Evolutionary conservation across 2,329 filamentous ascomycete genomes (phyloP).

Genomic region (Penicillium sclerotigenum): DNA sequence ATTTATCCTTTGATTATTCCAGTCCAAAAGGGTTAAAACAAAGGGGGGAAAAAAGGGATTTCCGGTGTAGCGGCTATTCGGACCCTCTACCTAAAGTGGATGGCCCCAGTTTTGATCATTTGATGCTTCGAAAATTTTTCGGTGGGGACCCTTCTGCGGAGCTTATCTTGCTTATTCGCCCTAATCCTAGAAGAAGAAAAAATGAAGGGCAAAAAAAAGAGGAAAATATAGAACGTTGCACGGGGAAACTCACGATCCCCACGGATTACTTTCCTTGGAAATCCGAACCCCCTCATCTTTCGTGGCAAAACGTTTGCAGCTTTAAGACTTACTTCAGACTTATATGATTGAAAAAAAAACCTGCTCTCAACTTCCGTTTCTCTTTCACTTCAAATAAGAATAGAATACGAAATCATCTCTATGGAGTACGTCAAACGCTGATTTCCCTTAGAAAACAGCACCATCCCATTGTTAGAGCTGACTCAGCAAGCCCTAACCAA

Average conservation of each 20-base stretch:
- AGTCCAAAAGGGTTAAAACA: neutral
- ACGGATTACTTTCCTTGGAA: slow-evolving; percentile 25
- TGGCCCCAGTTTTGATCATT: slow-evolving; percentile 23
- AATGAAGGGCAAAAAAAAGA: neutral
- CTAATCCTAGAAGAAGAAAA: neutral
- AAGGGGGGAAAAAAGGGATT: neutral
- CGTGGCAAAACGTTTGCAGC: neutral
- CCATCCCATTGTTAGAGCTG: neutral
- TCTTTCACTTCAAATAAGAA: neutral
- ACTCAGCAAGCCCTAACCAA: neutral
- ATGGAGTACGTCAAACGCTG: neutral
- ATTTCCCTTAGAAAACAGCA: neutral
- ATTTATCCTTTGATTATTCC: too few relatives aligned
- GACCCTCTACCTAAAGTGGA: slow-evolving; percentile 8
- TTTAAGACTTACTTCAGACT: too few relatives aligned
- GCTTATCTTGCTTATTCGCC: slow-evolving; percentile 23
- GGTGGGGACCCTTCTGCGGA: slow-evolving; percentile 22
- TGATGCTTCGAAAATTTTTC: slow-evolving; percentile 29
- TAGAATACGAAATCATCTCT: neutral
- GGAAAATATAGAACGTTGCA: slow-evolving; percentile 18
- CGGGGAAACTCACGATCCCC: slow-evolving; percentile 25
- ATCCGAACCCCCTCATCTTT: slow-evolving; percentile 23
- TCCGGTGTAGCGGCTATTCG: slow-evolving; percentile 5
- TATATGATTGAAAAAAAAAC: too few relatives aligned
- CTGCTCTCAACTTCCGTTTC: neutral